Base-by-base conservation (phyloP, 192 early-diverging fungal species). In the Podochytrium sp. region DNA sequence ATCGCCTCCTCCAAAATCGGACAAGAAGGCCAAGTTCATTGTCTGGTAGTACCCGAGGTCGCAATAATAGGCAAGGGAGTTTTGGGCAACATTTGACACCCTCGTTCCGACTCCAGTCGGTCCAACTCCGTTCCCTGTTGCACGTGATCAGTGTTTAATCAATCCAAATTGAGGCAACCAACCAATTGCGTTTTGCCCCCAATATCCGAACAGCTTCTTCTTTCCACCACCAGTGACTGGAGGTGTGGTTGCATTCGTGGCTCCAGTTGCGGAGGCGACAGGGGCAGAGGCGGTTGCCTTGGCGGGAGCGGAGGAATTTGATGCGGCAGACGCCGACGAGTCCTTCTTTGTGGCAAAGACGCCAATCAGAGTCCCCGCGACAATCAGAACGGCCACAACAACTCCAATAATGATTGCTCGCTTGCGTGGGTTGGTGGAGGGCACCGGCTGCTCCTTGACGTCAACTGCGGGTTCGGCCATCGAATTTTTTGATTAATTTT, bases 11-110 rank as follows among this genome's bases (percentile, higher is more conserved):
- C 63, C 63, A 38, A 65, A 65, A n/a, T 65, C 63, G 14, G 4
- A 38, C 5, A 65, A 29, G 63, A 65, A 65, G 14, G 63, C 27
- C 38, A 65, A 30, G 29, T 65, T 65, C 16, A 65, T 65, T 47
- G 63, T 65, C 4, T 65, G 32, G 41, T 65, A 65, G 42, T 43
- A 43, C 29, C 37, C 37, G 3, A 43, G n/a, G 29, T 65, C 41
- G 32, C 63, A 65, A 30, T 65, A 65, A 7, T 43, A 49, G 3
- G 3, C 63, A 40, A 65, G 20, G 14, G 23, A 10, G 5, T 43
- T 6, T 29, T 65, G 63, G 23, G 40, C 20, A 3, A 23, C 7
- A 5, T 14, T 23, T n/a, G 59, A 4, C 23, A 55, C 5, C 52
- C 52, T 27, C 23, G 27, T 12, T 16, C 42, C 14, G 18, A 43